Evolutionary conservation across 768 basidiomycete genomes (phyloP).

Genomic region (Coprinopsis strossmayeri): DNA sequence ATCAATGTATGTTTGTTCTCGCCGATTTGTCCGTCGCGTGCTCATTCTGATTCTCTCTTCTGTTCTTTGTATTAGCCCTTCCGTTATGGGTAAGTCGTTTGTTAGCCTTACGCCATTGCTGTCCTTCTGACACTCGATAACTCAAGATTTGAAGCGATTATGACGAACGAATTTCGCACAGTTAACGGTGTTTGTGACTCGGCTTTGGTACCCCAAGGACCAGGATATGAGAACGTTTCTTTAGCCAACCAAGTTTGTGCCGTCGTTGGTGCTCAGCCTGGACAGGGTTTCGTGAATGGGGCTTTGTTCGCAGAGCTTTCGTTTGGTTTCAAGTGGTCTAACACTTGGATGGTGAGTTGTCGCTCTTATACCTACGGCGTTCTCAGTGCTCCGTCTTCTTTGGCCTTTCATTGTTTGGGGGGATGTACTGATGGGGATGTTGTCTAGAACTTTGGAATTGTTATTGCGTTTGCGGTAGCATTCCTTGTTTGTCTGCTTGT

Average conservation of each 20-base stretch:
- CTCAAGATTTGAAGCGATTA: constrained; percentile 63
- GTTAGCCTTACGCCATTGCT: constrained; percentile 38
- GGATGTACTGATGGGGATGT: background rate
- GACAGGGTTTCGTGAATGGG: constrained; percentile 55
- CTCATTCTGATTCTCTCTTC: constrained; percentile 29
- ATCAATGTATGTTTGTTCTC: constrained; percentile 41
- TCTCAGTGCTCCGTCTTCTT: too few species aligned
- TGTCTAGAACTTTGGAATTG: constrained; percentile 59
- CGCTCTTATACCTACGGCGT: background rate
- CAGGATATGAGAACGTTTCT: constrained; percentile 51
- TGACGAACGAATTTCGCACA: constrained; percentile 80
- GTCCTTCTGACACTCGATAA: background rate
- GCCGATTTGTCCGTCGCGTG: background rate
- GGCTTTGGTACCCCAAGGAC: constrained; percentile 54
- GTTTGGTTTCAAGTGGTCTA: constrained; percentile 35
- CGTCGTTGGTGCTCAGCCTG: constrained; percentile 54
- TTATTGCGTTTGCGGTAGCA: constrained; percentile 53
- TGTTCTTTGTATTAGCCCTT: constrained; percentile 22
- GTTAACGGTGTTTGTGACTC: constrained; percentile 53
- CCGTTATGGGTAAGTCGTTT: constrained; percentile 14
- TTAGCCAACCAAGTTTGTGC: constrained; percentile 71
- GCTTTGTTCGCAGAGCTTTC: constrained; percentile 39
- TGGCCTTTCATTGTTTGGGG: background rate
- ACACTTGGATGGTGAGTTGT: constrained; percentile 34
- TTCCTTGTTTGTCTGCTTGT: constrained; percentile 44